Evolutionary conservation across 805 yeast genomes (phyloP).

Genomic region (Scheffersomyces amazonensis): DNA sequence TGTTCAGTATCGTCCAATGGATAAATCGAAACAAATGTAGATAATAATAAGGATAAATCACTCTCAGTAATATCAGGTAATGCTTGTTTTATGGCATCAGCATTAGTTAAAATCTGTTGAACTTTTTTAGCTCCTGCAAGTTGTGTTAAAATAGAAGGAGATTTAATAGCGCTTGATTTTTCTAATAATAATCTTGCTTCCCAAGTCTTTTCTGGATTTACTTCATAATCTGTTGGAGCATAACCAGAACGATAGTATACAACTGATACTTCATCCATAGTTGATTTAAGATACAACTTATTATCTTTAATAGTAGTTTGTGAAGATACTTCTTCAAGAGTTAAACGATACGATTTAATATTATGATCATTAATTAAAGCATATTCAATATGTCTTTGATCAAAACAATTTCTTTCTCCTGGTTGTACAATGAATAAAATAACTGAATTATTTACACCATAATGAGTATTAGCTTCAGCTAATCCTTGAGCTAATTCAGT

Average conservation of each 20-base stretch:
- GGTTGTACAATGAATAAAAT: constrained; percentile 82
- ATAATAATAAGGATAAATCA: constrained; percentile 32
- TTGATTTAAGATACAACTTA: constrained; percentile 51
- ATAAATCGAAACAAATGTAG: constrained; percentile 82
- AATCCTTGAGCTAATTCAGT: constrained; percentile 64
- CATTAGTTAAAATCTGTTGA: constrained; percentile 80
- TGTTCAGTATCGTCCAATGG: constrained; percentile 73
- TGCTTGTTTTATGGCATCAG: constrained; percentile 45
- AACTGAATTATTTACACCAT: constrained; percentile 45
- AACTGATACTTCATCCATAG: constrained; percentile 74
- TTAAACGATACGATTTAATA: constrained; percentile 61
- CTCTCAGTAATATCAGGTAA: constrained; percentile 28
- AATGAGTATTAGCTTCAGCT: constrained; percentile 60
- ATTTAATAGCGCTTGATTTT: constrained; percentile 75
- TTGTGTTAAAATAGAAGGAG: constrained; percentile 88
- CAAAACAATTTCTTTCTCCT: constrained; percentile 84
- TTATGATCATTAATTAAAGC: constrained; percentile 54
- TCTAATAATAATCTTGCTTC: constrained; percentile 71
- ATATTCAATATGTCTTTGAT: constrained; percentile 83
- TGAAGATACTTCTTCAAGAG: constrained; percentile 55
- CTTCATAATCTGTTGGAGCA: constrained; percentile 73
- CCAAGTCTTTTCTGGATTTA: constrained; percentile 64
- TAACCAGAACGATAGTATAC: constrained; percentile 92
- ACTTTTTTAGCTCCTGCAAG: constrained; percentile 91
- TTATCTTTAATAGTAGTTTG: constrained; percentile 40